Evolutionary conservation across 495 filamentous ascomycete genomes (phyloP).

Genomic region (Penicillium mononematosum): DNA sequence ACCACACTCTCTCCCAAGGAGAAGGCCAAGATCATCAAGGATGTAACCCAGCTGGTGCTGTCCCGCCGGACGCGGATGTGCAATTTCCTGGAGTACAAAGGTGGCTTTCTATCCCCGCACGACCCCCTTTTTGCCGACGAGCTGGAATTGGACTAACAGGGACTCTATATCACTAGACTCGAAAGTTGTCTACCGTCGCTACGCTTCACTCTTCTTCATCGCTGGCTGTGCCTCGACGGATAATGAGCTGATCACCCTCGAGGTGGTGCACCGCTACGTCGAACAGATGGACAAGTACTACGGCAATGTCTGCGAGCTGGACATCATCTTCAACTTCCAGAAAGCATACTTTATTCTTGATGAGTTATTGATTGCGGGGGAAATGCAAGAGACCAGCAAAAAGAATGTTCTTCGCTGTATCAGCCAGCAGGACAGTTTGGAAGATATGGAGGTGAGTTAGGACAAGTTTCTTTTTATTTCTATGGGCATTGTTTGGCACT

Average conservation of each 20-base stretch:
- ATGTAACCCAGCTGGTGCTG: slow-evolving; percentile 97
- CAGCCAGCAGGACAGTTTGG: slow-evolving; percentile 87
- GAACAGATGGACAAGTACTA: slow-evolving; percentile 99
- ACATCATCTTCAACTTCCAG: slow-evolving; percentile 99
- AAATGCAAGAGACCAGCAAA: slow-evolving; percentile 99
- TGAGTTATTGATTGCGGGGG: slow-evolving; percentile 90
- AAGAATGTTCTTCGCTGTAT: slow-evolving; percentile 97
- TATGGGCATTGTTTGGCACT: background rate
- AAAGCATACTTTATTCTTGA: slow-evolving; percentile 99
- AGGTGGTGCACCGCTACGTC: slow-evolving; percentile 97
- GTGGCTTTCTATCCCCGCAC: slow-evolving; percentile 41
- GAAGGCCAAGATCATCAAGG: slow-evolving; percentile 99
- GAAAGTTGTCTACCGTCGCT: slow-evolving; percentile 97
- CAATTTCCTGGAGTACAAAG: slow-evolving; percentile 99
- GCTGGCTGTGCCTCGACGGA: slow-evolving; percentile 91
- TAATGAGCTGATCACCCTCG: slow-evolving; percentile 96
- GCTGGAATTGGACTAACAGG: slow-evolving; percentile 16
- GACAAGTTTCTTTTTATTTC: background rate
- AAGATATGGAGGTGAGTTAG: slow-evolving; percentile 93
- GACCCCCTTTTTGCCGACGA: slow-evolving; percentile 8
- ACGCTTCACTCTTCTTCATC: slow-evolving; percentile 99
- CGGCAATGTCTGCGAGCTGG: slow-evolving; percentile 98
- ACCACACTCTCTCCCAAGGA: slow-evolving; percentile 96
- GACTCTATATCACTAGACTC: slow-evolving; percentile 59
- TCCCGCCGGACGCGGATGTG: slow-evolving; percentile 97